Evolutionary conservation across 116 monocot species (phyloP).

Genomic region (Posidonia oceanica): DNA sequence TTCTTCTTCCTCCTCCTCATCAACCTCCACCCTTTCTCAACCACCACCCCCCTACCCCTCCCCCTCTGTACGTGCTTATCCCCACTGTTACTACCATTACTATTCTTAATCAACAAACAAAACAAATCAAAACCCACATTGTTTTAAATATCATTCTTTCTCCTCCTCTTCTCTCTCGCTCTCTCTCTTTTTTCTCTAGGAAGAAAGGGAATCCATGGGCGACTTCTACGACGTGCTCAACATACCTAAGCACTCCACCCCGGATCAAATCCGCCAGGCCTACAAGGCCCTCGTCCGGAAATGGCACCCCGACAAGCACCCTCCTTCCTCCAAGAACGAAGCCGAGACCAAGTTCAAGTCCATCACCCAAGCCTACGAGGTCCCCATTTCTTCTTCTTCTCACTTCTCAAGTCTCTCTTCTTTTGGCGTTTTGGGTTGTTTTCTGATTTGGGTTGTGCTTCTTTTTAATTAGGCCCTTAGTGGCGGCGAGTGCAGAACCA

Average conservation of each 20-base stretch:
- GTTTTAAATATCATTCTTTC: not conserved
- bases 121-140: no score
- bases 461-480: conserved; percentile 26
- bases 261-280: conserved; percentile 66
- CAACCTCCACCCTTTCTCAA: no score
- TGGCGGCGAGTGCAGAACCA: conserved; percentile 20
- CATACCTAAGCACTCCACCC: conserved; percentile 61
- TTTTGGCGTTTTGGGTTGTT: not conserved
- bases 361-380: conserved; percentile 89
- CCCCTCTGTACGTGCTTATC: no score
- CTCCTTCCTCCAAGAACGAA: conserved; percentile 59
- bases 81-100: no score
- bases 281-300: conserved; percentile 68
- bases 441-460: not conserved
- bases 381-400: not conserved
- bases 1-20: not conserved
- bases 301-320: conserved; percentile 99
- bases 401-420: not conserved
- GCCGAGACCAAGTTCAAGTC: conserved; percentile 88
- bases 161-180: not conserved
- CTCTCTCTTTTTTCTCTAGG: not conserved
- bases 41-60: no score
- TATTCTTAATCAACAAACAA: no score
- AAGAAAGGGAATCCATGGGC: not conserved
- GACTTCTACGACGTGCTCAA: conserved; percentile 64